Evolutionary conservation across 164 flowering plant genomes (phyloP).

Genomic region (Cinnamomum micranthum): DNA sequence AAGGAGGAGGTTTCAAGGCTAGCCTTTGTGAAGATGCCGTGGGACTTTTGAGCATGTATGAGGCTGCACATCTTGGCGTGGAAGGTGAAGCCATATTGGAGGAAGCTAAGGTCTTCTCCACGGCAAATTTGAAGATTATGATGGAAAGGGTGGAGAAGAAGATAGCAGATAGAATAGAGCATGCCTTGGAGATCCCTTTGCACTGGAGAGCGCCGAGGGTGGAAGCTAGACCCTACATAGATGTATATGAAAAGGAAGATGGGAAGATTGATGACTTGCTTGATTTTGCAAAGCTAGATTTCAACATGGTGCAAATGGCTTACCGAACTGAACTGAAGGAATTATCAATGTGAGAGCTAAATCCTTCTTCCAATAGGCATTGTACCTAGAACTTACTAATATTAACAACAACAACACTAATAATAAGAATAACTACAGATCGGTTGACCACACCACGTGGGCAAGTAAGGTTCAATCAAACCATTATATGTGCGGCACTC

Average conservation of each 20-base stretch:
- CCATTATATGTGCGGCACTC: too few species aligned
- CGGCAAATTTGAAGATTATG: constrained; percentile 8
- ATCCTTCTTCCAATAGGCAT: background rate
- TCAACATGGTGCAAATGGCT: constrained; percentile 5
- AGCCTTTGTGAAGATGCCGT: background rate
- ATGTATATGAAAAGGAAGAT: background rate
- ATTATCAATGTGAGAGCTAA: background rate
- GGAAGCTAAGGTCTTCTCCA: constrained; percentile 18
- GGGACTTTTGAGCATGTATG: constrained; percentile 15
- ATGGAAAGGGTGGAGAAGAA: background rate
- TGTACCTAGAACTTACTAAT: background rate
- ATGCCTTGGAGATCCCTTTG: constrained; percentile 16
- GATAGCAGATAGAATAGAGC: constrained; percentile 5
- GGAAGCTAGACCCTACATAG: constrained; percentile 17
- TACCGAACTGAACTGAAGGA: constrained; percentile 6
- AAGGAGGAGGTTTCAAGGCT: constrained; percentile 4
- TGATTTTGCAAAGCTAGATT: constrained; percentile 23
- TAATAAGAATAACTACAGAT: too few species aligned
- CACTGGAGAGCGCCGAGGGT: constrained; percentile 16
- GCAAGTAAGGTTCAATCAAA: too few species aligned
- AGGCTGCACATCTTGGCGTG: constrained; percentile 22
- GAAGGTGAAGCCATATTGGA: constrained; percentile 24
- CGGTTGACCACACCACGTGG: too few species aligned
- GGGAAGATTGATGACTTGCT: background rate
- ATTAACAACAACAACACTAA: too few species aligned